Conservation (phyloP, 1,139 yeast genomes). For the Pichia sp. region DNA sequence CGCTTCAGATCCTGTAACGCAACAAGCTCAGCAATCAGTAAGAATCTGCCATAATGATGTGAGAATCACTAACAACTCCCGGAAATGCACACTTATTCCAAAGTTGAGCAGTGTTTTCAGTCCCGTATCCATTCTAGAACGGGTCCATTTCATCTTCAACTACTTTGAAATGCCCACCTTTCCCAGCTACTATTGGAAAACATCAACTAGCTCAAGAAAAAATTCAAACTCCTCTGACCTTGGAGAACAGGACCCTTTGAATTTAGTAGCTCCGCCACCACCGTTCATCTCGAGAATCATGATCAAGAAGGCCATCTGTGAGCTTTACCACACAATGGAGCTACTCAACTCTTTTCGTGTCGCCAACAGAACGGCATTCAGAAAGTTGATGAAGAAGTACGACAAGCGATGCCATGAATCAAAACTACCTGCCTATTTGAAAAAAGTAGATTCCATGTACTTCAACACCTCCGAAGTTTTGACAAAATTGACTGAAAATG, state of each 20-base stretch:
- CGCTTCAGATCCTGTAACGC: too few relatives aligned
- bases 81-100: not conserved
- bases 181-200: constrained; percentile 14
- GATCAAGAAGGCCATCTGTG: constrained; percentile 71
- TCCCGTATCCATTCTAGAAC: not conserved
- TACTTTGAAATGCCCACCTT: constrained; percentile 15
- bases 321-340: constrained; percentile 75
- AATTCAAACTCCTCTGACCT: not conserved
- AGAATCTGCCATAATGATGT: not conserved
- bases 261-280: constrained; percentile 32
- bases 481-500: constrained; percentile 54
- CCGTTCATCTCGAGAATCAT: constrained; percentile 69
- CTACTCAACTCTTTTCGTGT: constrained; percentile 70
- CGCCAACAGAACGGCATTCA: constrained; percentile 79
- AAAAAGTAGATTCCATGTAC: constrained; percentile 48
- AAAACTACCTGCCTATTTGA: constrained; percentile 53
- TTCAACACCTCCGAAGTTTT: constrained; percentile 65
- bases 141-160: constrained; percentile 11
- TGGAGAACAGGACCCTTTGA: not conserved
- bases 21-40: too few relatives aligned
- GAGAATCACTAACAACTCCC: not conserved
- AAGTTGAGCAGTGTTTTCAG: not conserved
- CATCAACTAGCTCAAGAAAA: not conserved
- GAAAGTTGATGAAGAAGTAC: constrained; percentile 84
- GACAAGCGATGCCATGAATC: constrained; percentile 64